Conservation (phyloP, 495 filamentous ascomycete species). For the Podospora fimiseda region DNA sequence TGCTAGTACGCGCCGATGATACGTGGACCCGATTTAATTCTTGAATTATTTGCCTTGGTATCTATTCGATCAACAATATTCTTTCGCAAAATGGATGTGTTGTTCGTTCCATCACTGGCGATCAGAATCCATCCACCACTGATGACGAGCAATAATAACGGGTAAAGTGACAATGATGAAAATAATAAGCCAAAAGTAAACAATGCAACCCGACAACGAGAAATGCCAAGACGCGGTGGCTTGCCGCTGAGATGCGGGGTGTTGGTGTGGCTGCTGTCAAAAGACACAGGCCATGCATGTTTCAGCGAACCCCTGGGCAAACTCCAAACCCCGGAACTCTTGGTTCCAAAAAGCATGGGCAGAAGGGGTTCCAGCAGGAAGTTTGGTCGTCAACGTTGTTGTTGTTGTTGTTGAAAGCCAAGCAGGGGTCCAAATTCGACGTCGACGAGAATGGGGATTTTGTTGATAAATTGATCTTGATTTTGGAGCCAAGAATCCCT, state of each 20-base stretch:
- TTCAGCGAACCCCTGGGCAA: slow-evolving; percentile 1
- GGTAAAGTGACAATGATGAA: background rate
- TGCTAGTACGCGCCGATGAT: background rate
- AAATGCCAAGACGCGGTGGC: too few species aligned
- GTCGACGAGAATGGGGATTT: too few species aligned
- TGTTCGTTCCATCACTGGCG: slow-evolving; percentile 1
- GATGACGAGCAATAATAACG: background rate
- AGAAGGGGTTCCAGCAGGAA: too few species aligned
- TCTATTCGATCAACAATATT: background rate
- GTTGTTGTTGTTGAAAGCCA: too few species aligned
- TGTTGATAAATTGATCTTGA: background rate
- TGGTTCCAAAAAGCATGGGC: too few species aligned
- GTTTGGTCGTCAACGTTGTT: too few species aligned
- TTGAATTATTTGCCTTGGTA: background rate
- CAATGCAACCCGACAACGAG: slow-evolving; percentile 18
- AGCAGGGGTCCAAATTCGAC: background rate
- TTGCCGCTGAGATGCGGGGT: slow-evolving; percentile 2
- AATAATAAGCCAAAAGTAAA: slow-evolving; percentile 9
- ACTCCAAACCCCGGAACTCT: too few species aligned
- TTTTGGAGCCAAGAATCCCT: background rate
- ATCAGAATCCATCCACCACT: too few species aligned
- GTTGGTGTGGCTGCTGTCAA: background rate
- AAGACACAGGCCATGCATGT: slow-evolving; percentile 1
- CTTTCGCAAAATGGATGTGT: background rate
- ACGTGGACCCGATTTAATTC: background rate